Base-by-base conservation (phyloP, 2,329 filamentous ascomycete species). In the Meredithiella fracta region DNA sequence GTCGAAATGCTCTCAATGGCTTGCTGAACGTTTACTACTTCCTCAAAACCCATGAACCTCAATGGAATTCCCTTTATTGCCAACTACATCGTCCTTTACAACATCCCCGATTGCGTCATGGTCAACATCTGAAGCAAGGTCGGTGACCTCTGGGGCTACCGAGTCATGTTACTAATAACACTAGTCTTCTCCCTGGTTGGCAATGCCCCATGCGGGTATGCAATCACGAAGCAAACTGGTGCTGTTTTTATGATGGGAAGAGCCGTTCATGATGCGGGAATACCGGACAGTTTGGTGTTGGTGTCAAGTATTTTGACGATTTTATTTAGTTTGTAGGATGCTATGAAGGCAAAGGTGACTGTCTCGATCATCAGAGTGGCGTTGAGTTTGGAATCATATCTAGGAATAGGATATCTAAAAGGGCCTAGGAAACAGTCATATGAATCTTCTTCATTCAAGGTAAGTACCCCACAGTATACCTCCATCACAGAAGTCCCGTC, bases 131-230 rank as follows among this genome's bases (percentile, higher is more conserved):
- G 42, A 42, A 29, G 22, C 29, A 55, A 55, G 23, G 53, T 29
- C 5, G 42, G 53, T 5, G 53, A 50, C n/a, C 40, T 55, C n/a
- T 55, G 53, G 53, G 53, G 42, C 11, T 55, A 49, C 23, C 42
- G 53, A n/a, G 29, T 55, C 11, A 55, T 55, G 53, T 42, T 55
- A 22, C 42, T 55, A 23, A 49, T 55, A 2, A 50, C 53, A 14
- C 40, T 55, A 7, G 17, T 22, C 2, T 55, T 55, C 20, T 9
- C 29, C 8, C 31, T 50, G n/a, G 26, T 50, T 17, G 53, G 53
- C 14, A 15, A 38, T 20, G n/a, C 38, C 9, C 22, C 25, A 42
- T 51, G 47, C 25, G 23, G 38, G n/a, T n/a, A n/a, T n/a, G n/a
- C n/a, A n/a, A n/a, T n/a, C n/a, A n/a, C n/a, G n/a, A n/a, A n/a